Evolutionary conservation across 352 stramenopile species (phyloP).

Genomic region (Pythium sukuiense): DNA sequence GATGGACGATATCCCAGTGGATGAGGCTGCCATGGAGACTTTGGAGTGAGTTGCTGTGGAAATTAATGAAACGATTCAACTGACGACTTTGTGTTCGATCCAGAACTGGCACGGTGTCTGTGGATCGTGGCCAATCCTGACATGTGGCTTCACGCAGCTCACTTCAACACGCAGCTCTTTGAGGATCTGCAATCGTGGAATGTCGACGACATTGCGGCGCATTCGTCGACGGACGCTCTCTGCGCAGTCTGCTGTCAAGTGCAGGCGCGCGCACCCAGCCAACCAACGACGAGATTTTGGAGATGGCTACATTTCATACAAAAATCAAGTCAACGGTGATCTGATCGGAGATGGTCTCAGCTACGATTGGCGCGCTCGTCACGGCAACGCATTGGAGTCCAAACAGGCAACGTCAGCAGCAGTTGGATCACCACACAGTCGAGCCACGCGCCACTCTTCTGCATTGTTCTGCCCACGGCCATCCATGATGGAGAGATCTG

Average conservation of each 20-base stretch:
- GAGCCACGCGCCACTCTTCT: not conserved
- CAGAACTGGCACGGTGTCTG: too few species aligned
- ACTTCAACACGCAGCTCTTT: too few species aligned
- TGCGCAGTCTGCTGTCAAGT: not conserved
- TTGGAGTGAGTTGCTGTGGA: conserved; percentile 11
- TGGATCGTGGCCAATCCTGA: too few species aligned
- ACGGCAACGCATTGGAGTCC: not conserved
- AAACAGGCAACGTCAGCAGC: too few species aligned
- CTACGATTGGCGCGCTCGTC: not conserved
- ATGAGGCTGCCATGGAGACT: conserved; percentile 15
- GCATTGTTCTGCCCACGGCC: not conserved
- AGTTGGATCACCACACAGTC: too few species aligned
- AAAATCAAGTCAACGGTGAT: not conserved
- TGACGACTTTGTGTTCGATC: too few species aligned
- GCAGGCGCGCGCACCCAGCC: too few species aligned
- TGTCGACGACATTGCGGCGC: too few species aligned
- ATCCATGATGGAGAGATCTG: not conserved
- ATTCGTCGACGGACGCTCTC: too few species aligned
- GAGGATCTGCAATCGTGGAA: too few species aligned
- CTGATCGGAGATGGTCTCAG: not conserved
- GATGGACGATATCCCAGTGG: conserved; percentile 61
- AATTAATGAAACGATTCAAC: too few species aligned
- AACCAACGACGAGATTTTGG: not conserved
- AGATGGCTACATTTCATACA: not conserved
- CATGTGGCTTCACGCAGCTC: too few species aligned